phyloP scores from a whole-genome alignment of 2,329 filamentous ascomycete genomes.

The Phyllosticta ampelicida region DNA sequence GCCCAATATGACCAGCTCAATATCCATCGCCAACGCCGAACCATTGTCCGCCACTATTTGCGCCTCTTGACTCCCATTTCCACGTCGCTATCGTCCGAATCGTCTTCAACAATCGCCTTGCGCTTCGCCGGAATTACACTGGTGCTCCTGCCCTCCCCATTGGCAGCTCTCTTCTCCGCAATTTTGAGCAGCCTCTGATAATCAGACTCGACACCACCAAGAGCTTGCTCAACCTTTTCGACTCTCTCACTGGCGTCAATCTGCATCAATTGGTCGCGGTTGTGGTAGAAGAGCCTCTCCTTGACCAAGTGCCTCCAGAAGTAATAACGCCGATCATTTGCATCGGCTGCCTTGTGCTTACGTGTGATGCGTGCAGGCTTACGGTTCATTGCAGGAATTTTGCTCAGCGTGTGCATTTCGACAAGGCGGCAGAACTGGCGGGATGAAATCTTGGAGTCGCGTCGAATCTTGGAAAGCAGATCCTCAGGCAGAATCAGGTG shows the following conservation, averaged over 20 bases:
- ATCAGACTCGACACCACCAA: conserved; percentile 58
- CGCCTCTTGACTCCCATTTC: conserved; percentile 10
- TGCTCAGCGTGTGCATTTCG: conserved; percentile 61
- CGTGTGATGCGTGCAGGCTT: conserved; percentile 35
- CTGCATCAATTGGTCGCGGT: conserved; percentile 59
- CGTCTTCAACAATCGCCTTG: conserved; percentile 25
- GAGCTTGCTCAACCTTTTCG: conserved; percentile 59
- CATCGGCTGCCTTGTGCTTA: conserved; percentile 38
- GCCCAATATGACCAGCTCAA: background rate
- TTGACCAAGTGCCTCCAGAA: conserved; percentile 70
- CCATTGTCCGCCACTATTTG: background rate
- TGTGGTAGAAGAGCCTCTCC: conserved; percentile 64
- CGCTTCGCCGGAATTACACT: conserved; percentile 21
- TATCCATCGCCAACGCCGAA: background rate
- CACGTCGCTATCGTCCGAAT: conserved; percentile 28
- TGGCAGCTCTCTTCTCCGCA: conserved; percentile 25
- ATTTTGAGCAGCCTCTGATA: conserved; percentile 56
- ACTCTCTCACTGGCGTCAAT: conserved; percentile 57
- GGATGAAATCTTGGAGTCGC: conserved; percentile 57
- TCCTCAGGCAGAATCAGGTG: conserved; percentile 48
- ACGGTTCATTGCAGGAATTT: conserved; percentile 41
- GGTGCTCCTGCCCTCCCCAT: conserved; percentile 11
- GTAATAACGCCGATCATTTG: conserved; percentile 52
- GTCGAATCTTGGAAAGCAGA: conserved; percentile 45
- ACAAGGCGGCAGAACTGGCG: conserved; percentile 66